Conservation (phyloP, 1,284 basidiomycete genomes). For the Boletus sp. region DNA sequence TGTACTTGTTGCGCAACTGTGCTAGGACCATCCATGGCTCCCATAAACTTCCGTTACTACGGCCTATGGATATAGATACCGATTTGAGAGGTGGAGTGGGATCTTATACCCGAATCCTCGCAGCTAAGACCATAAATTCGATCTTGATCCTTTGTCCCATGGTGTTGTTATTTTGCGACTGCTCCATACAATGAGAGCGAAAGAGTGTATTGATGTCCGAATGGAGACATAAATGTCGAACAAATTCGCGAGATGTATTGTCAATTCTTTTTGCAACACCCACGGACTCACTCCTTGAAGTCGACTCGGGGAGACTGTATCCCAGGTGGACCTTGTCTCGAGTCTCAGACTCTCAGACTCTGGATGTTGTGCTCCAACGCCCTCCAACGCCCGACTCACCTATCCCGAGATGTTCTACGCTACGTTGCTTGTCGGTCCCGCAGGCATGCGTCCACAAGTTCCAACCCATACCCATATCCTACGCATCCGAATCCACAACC, state of each 20-base stretch:
- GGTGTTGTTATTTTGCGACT: constrained; percentile 1
- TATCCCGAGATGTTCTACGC: constrained; percentile 10
- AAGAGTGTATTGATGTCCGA: neutral
- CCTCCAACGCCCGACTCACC: constrained; percentile 10
- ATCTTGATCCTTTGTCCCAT: neutral
- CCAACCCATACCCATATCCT: constrained; percentile 56
- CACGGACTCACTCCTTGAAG: too few relatives aligned
- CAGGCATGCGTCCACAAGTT: constrained; percentile 20
- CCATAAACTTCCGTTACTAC: neutral
- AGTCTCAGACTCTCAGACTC: neutral
- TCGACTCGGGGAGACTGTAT: too few relatives aligned
- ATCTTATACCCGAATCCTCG: too few relatives aligned
- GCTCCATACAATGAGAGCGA: neutral
- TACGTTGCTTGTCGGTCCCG: constrained; percentile 9
- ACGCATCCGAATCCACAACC: constrained; percentile 51
- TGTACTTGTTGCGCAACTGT: constrained; percentile 80
- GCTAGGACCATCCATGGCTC: constrained; percentile 19
- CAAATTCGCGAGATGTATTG: neutral
- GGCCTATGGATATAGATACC: neutral
- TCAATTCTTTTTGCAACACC: too few relatives aligned
- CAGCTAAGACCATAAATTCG: too few relatives aligned
- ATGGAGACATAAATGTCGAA: neutral
- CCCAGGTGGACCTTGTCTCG: neutral
- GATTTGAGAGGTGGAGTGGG: too few relatives aligned
- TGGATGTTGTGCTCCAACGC: constrained; percentile 10